These are phyloP conservation scores for Phyllosticta citriasiana DNA, from an alignment of 2,329 filamentous ascomycete species.

Conservation along the genomic window DNA sequence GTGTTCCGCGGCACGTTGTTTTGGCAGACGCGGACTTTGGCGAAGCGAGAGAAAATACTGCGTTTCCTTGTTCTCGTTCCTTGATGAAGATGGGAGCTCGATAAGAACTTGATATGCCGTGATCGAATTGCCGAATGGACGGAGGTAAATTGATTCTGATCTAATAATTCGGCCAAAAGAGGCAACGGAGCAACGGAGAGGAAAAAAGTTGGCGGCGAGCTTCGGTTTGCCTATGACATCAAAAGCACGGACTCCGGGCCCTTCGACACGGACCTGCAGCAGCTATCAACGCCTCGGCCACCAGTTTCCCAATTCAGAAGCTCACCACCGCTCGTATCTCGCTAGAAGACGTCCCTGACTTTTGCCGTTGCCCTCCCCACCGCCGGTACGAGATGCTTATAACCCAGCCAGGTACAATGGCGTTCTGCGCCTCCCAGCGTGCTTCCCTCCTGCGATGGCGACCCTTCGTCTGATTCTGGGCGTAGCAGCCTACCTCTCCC, in stretches of 20 bases:
- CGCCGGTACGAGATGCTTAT: slow-evolving; percentile 3
- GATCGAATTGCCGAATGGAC: background rate
- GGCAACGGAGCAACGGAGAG: background rate
- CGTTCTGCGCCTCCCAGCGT: background rate
- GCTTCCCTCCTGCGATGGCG: background rate
- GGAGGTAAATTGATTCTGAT: background rate
- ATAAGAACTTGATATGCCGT: background rate
- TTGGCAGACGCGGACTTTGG: background rate
- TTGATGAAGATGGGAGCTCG: background rate
- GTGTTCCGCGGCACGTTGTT: background rate
- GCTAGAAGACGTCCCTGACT: slow-evolving; percentile 1
- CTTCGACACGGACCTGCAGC: background rate
- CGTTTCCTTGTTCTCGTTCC: background rate
- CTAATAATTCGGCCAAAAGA: background rate
- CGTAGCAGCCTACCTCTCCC: slow-evolving; percentile 6
- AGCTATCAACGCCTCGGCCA: background rate
- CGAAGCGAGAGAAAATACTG: background rate
- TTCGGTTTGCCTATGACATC: background rate
- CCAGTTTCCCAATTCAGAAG: slow-evolving; percentile 2
- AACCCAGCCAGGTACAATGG: slow-evolving; percentile 10
- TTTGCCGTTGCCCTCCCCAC: background rate
- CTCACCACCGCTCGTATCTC: background rate
- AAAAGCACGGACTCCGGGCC: background rate
- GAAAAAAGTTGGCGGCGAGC: background rate
- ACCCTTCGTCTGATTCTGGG: slow-evolving; percentile 5